Base-by-base conservation (phyloP, 106 monocot genomes). In the Acorus gramineus region DNA sequence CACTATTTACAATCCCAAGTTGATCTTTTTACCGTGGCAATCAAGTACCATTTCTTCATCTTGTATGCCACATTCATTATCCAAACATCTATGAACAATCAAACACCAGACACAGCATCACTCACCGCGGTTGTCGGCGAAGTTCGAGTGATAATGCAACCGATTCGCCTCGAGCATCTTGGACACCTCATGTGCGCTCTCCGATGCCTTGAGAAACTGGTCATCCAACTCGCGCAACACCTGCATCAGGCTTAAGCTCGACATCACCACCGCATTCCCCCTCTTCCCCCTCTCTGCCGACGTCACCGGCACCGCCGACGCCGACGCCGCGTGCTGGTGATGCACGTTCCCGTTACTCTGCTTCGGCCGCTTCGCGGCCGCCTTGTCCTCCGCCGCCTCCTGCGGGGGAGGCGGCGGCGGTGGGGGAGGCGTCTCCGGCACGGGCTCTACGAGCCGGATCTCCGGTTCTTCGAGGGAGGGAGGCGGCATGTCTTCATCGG, bases 61-160 rank as follows among this genome's bases (percentile, higher is more conserved):
- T 28, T 28, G 28, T 28, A 28, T 28, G 28, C 28, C 28, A 28
- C 28, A 28, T 28, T 28, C 28, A 28, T 28, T 28, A 28, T 28
- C 28, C 28, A 28, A 28, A 28, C 28, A 28, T 28, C 28, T 28
- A 28, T 28, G 28, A 28, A 28, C 28, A 28, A 28, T 28, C 28
- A 28, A 28, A 28, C 28, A 28, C 28, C 28, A 28, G 28, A 28
- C 28, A 28, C 28, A 28, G 28, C 28, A 28, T 28, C 28, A 52
- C 67, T 55, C 61, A 76, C 93, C 93, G 52, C 85, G 78, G 60
- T 81, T 83, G 57, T 89, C 93, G 3, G 83, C 93, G 56, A 83
- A 89, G 65, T 93, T 93, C 6, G 93, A 93, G 73, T 93, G 93
- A 52, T 89, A 93, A 79, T 93, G 89, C 76, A 93, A 68, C 62